These are phyloP conservation scores for Sporothrix mexicana DNA, from an alignment of 2,329 filamentous ascomycete genomes.

Conservation along the genomic window DNA sequence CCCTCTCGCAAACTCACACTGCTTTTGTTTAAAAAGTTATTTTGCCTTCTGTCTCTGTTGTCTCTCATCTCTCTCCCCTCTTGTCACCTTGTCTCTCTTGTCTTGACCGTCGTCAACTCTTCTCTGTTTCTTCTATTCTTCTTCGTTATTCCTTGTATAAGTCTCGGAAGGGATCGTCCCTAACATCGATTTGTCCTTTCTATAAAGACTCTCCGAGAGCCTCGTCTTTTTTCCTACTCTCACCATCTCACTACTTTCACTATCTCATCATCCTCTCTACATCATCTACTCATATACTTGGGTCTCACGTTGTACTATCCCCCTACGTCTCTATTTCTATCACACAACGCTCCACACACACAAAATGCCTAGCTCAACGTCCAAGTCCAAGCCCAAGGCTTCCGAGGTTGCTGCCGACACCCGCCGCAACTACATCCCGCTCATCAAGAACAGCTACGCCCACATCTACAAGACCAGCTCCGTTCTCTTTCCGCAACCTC, in stretches of 20 bases:
- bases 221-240: conserved; percentile 13
- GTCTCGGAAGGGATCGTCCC: neutral
- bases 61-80: neutral
- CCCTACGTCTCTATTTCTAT: too few species aligned
- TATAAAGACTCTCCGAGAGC: conserved; percentile 12
- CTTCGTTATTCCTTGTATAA: neutral
- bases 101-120: neutral
- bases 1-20: neutral
- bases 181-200: neutral
- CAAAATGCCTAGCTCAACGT: conserved; percentile 33
- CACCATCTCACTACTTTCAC: neutral
- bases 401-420: conserved; percentile 75
- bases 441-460: conserved; percentile 63
- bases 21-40: neutral
- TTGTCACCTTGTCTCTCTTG: conserved; percentile 8
- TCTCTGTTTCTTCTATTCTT: neutral
- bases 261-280: neutral
- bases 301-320: neutral
- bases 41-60: conserved; percentile 12
- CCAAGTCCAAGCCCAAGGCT: conserved; percentile 61
- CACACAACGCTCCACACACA: neutral
- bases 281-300: too few species aligned
- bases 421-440: conserved; percentile 72
- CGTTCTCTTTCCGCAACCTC: conserved; percentile 60
- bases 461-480: conserved; percentile 63